These are phyloP conservation scores for Neophaeococcomyces aloes DNA, from an alignment of 2,329 filamentous ascomycete genomes.

Conservation along the genomic window DNA sequence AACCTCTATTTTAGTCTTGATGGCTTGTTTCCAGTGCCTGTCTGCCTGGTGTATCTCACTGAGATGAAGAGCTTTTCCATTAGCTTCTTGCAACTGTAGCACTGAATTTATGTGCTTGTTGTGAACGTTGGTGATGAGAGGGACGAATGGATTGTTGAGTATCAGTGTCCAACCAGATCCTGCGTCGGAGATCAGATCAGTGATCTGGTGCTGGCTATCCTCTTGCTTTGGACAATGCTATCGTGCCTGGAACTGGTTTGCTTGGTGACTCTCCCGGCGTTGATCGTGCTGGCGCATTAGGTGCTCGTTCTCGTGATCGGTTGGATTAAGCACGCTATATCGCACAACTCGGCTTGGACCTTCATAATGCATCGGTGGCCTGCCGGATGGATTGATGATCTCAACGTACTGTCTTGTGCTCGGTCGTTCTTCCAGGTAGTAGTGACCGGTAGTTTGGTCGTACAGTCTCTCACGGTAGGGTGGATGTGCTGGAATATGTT, in stretches of 20 bases:
- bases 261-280: background rate
- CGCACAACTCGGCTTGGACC: background rate
- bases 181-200: too few relatives aligned
- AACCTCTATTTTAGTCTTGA: too few relatives aligned
- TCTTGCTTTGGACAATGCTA: background rate
- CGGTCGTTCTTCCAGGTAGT: slow-evolving; percentile 3
- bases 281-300: background rate
- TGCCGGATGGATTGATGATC: background rate
- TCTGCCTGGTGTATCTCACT: too few relatives aligned
- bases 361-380: background rate
- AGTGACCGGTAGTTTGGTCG: slow-evolving; percentile 4
- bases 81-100: too few relatives aligned
- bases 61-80: too few relatives aligned
- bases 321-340: background rate
- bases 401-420: background rate
- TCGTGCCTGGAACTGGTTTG: background rate
- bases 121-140: too few relatives aligned
- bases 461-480: slow-evolving; percentile 1
- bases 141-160: too few relatives aligned
- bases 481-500: background rate
- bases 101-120: too few relatives aligned
- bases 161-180: too few relatives aligned
- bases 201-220: too few relatives aligned
- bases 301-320: background rate
- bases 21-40: too few relatives aligned